phyloP scores from a whole-genome alignment of 345 rosid species.

The Corchorus olitorius region DNA sequence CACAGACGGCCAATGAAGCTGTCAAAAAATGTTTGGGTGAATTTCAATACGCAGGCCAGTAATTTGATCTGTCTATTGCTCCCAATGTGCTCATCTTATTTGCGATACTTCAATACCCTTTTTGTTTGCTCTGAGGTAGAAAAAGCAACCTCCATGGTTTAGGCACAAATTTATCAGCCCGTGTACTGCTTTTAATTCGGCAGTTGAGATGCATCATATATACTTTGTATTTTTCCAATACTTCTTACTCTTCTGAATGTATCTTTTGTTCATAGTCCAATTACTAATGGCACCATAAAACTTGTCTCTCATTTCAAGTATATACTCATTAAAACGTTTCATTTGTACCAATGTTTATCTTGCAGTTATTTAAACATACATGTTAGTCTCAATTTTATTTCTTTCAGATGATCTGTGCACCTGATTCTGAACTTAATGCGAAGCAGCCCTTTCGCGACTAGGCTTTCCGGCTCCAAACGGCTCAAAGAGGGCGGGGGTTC shows the following conservation, averaged over 20 bases:
- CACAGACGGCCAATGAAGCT: conserved; percentile 81
- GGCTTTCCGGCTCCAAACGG: too few species aligned
- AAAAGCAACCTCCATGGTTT: conserved; percentile 14
- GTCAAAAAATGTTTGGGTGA: conserved; percentile 67
- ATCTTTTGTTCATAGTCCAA: conserved; percentile 20
- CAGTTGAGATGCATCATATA: conserved; percentile 12
- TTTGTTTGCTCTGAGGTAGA: conserved; percentile 24
- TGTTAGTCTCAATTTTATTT: neutral
- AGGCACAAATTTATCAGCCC: conserved; percentile 5
- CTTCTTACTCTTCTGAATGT: conserved; percentile 3
- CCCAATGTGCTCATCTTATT: conserved; percentile 10
- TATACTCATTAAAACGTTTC: neutral
- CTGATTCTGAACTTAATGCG: too few species aligned
- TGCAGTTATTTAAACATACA: neutral
- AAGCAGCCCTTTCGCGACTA: too few species aligned
- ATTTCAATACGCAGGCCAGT: conserved; percentile 35
- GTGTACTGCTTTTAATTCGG: conserved; percentile 10
- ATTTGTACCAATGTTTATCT: neutral
- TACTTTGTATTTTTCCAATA: neutral
- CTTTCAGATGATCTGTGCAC: neutral
- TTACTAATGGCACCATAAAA: neutral
- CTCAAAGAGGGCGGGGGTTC: too few species aligned
- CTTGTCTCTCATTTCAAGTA: neutral
- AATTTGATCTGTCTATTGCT: neutral
- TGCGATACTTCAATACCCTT: conserved; percentile 22